Conservation (phyloP, 257 asterid species). For the Apocynum venetum region DNA sequence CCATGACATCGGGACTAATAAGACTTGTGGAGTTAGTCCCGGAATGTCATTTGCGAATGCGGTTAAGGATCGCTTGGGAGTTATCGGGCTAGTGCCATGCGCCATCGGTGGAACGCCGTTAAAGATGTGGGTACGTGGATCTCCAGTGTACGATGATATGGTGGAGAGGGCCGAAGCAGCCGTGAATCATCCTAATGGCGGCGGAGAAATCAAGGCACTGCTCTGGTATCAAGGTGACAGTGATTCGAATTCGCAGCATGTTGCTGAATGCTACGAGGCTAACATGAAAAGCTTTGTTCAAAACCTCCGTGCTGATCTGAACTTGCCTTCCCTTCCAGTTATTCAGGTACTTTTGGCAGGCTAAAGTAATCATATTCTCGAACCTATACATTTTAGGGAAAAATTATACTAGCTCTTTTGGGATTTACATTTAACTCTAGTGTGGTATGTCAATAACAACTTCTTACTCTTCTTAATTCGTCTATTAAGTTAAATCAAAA, state of each 20-base stretch:
- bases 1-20: constrained; percentile 59
- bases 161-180: constrained; percentile 51
- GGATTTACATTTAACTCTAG: too few species aligned
- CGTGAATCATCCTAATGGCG: constrained; percentile 46
- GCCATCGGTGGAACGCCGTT: constrained; percentile 90
- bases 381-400: too few species aligned
- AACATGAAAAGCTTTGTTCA: constrained; percentile 51
- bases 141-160: constrained; percentile 58
- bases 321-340: constrained; percentile 48
- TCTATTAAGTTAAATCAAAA: too few species aligned
- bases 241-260: constrained; percentile 40
- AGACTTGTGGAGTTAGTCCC: constrained; percentile 79
- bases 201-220: constrained; percentile 76
- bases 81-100: constrained; percentile 21
- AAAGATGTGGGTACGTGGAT: constrained; percentile 75
- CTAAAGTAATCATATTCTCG: too few species aligned
- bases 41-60: constrained; percentile 83
- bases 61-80: constrained; percentile 43
- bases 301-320: constrained; percentile 51
- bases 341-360: background rate
- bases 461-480: too few species aligned
- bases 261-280: constrained; percentile 50
- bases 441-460: too few species aligned
- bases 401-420: too few species aligned
- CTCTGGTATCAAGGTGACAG: constrained; percentile 39